phyloP scores from a whole-genome alignment of 768 basidiomycete species.

The Lentinula guzmanii region DNA sequence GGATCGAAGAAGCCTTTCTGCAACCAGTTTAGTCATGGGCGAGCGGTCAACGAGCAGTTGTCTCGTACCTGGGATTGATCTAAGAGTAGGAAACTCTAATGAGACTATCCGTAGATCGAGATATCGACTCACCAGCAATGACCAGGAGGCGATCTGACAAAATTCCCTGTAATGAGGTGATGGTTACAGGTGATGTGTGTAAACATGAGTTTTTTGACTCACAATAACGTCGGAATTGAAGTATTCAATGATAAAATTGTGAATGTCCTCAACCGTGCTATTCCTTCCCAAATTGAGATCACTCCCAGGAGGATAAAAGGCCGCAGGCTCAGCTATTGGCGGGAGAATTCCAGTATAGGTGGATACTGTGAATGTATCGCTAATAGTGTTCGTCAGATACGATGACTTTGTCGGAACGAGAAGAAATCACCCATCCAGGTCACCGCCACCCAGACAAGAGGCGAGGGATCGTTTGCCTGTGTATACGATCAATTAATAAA shows the following conservation, averaged over 20 bases:
- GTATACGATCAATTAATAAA: neutral
- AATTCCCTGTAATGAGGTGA: slow-evolving; percentile 43
- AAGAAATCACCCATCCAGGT: slow-evolving; percentile 62
- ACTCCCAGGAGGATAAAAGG: slow-evolving; percentile 36
- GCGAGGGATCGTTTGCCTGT: slow-evolving; percentile 45
- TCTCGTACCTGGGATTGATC: slow-evolving; percentile 65
- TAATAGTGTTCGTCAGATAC: neutral
- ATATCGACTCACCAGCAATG: slow-evolving; percentile 51
- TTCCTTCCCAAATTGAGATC: slow-evolving; percentile 37
- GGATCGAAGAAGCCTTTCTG: slow-evolving; percentile 59
- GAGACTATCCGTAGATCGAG: neutral
- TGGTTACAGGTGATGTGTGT: neutral
- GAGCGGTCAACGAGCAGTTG: neutral
- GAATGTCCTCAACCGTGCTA: slow-evolving; percentile 63
- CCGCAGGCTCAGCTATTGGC: slow-evolving; percentile 40
- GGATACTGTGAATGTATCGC: slow-evolving; percentile 38
- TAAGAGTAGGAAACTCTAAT: slow-evolving; percentile 16
- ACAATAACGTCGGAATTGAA: slow-evolving; percentile 81
- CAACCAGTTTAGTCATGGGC: neutral
- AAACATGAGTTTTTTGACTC: slow-evolving; percentile 11
- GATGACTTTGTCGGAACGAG: neutral
- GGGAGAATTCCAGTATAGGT: slow-evolving; percentile 55
- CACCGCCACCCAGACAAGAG: slow-evolving; percentile 64
- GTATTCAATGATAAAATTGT: slow-evolving; percentile 78
- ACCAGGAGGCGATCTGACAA: slow-evolving; percentile 61